A percentile compares a stretch with the other conserved stretches of the same genome.
Conservation (phyloP, 768 basidiomycete species). For the Boletus edulis region DNA sequence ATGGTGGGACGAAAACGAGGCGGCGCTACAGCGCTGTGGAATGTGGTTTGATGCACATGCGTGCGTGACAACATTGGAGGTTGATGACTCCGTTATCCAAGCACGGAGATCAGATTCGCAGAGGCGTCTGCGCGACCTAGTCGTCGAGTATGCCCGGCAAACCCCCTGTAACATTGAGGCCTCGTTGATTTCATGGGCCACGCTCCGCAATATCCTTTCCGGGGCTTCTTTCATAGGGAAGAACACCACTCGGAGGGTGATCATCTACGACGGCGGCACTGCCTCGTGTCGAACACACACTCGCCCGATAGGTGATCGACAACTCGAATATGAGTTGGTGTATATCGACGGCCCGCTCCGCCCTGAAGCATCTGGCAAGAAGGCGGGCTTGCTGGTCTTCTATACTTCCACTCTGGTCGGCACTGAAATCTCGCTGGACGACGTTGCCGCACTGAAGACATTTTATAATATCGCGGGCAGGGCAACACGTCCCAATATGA, state of each 20-base stretch:
- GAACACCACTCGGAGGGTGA: not conserved
- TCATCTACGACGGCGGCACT: not conserved
- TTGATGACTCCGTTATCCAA: not conserved
- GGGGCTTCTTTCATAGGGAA: not conserved
- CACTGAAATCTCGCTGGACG: not conserved
- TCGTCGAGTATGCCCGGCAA: not conserved
- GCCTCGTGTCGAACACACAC: not conserved
- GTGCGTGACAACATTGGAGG: slow-evolving; percentile 9
- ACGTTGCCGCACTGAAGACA: not conserved
- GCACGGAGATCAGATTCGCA: not conserved
- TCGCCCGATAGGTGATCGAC: not conserved
- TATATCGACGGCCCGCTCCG: not conserved
- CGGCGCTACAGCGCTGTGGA: slow-evolving; percentile 19
- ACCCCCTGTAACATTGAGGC: not conserved
- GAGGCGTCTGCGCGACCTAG: not conserved
- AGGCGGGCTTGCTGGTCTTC: not conserved
- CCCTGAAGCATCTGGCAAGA: not conserved
- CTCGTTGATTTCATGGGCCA: not conserved
- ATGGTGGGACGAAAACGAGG: slow-evolving; percentile 29
- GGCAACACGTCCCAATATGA: not conserved
- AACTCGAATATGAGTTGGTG: not conserved
- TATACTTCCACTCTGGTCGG: not conserved
- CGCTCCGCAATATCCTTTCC: not conserved
- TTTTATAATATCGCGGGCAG: not conserved
- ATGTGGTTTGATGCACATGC: slow-evolving; percentile 30